Evolutionary conservation across 2,329 filamentous ascomycete genomes (phyloP).

Genomic region (Colletotrichum sojae): DNA sequence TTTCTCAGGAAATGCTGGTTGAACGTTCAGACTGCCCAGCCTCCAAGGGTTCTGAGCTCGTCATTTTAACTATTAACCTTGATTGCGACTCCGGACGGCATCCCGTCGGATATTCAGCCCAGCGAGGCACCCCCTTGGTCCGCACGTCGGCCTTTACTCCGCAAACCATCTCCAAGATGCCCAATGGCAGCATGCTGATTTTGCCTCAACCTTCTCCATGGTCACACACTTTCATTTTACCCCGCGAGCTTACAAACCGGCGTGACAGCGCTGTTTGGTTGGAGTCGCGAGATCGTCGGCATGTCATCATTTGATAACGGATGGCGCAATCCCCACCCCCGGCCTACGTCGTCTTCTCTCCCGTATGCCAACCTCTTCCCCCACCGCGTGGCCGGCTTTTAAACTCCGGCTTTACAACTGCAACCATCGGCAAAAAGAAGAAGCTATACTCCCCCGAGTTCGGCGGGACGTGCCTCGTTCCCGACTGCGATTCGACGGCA

Average conservation of each 20-base stretch:
- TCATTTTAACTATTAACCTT: slow-evolving; percentile 30
- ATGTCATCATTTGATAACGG: slow-evolving; percentile 41
- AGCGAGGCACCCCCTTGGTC: not conserved
- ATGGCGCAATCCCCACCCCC: slow-evolving; percentile 39
- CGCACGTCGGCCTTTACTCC: slow-evolving; percentile 18
- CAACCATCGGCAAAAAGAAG: not conserved
- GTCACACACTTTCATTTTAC: slow-evolving; percentile 18
- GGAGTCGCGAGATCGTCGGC: slow-evolving; percentile 29
- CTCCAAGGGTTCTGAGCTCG: slow-evolving; percentile 31
- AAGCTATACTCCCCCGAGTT: slow-evolving; percentile 6
- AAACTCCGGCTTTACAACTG: not conserved
- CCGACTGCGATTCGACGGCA: slow-evolving; percentile 10
- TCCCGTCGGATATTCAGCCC: not conserved
- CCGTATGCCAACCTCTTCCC: not conserved
- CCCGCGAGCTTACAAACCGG: slow-evolving; percentile 25
- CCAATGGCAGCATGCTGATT: slow-evolving; percentile 30
- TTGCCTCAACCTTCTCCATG: slow-evolving; percentile 12
- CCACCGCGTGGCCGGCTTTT: not conserved
- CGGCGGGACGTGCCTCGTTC: slow-evolving; percentile 5
- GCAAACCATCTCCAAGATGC: slow-evolving; percentile 1
- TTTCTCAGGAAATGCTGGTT: slow-evolving; percentile 1
- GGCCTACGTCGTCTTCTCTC: slow-evolving; percentile 1
- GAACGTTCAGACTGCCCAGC: not conserved
- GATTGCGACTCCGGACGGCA: slow-evolving; percentile 15
- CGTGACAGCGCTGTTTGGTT: slow-evolving; percentile 9